Conservation (phyloP, 2,329 filamentous ascomycete species). For the Ploettnerulaceae sp. region DNA sequence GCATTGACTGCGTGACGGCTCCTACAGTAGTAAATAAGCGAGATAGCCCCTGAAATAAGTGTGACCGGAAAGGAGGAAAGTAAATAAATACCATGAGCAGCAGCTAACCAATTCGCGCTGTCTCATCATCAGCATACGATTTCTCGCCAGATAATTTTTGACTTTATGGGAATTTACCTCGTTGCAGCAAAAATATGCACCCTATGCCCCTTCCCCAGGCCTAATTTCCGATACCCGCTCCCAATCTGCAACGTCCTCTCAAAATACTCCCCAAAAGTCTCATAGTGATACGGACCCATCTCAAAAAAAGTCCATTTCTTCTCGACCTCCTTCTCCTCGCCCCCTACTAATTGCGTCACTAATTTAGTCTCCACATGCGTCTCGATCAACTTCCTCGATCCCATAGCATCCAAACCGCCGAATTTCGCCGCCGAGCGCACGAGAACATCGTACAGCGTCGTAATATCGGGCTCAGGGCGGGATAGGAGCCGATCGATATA, state of each 20-base stretch:
- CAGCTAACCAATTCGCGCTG: slow-evolving; percentile 42
- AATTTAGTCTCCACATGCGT: slow-evolving; percentile 79
- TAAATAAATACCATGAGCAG: slow-evolving; percentile 40
- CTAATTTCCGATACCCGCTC: slow-evolving; percentile 65
- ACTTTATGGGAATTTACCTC: slow-evolving; percentile 30
- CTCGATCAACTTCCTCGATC: slow-evolving; percentile 65
- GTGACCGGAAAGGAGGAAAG: not conserved
- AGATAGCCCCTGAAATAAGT: slow-evolving; percentile 1
- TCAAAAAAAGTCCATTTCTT: slow-evolving; percentile 87
- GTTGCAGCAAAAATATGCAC: slow-evolving; percentile 78
- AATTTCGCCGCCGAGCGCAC: slow-evolving; percentile 58
- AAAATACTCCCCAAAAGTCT: slow-evolving; percentile 73
- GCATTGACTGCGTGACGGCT: slow-evolving; percentile 73
- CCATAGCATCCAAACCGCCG: slow-evolving; percentile 58
- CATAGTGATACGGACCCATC: slow-evolving; percentile 70
- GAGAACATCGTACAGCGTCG: slow-evolving; percentile 64
- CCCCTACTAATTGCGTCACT: slow-evolving; percentile 79
- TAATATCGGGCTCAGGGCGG: slow-evolving; percentile 40
- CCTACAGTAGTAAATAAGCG: slow-evolving; percentile 12
- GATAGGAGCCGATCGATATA: slow-evolving; percentile 14
- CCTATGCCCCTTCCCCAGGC: slow-evolving; percentile 58
- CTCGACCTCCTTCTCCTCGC: slow-evolving; percentile 70
- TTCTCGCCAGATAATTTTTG: not conserved
- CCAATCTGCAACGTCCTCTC: slow-evolving; percentile 62
- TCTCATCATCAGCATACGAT: not conserved